Conservation (phyloP, 2,329 filamentous ascomycete genomes). For the Berkeleyomyces rouxiae region DNA sequence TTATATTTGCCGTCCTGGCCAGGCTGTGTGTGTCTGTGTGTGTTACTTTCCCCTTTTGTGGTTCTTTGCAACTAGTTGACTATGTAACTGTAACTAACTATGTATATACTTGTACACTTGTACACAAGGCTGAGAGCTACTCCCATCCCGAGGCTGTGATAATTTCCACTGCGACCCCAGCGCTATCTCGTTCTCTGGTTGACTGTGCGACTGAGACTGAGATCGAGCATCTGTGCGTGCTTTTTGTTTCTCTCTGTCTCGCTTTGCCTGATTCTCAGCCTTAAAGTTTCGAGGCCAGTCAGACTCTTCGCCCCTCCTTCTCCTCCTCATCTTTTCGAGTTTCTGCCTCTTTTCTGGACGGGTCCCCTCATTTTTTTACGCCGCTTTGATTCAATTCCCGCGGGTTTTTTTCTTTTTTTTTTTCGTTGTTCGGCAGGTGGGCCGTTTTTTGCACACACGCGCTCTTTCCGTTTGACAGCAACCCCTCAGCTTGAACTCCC, state of each 20-base stretch:
- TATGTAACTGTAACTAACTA: background rate
- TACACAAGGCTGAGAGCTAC: background rate
- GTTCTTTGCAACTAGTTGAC: background rate
- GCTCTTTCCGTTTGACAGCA: too few species aligned
- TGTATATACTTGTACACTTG: background rate
- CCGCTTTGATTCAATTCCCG: constrained; percentile 1
- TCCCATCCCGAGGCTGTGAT: background rate
- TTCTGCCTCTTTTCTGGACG: background rate
- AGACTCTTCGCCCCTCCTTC: background rate
- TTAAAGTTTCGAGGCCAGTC: background rate
- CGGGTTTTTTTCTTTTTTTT: background rate
- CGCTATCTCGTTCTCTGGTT: background rate
- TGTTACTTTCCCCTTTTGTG: background rate
- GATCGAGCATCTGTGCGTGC: too few species aligned
- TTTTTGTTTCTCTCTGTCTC: too few species aligned
- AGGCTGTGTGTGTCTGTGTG: background rate
- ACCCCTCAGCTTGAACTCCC: too few species aligned
- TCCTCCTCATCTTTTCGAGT: background rate
- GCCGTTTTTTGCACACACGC: too few species aligned
- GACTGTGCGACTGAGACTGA: background rate
- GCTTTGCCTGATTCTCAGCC: too few species aligned
- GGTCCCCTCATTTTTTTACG: background rate
- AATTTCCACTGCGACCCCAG: background rate
- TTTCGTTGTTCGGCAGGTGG: too few species aligned
- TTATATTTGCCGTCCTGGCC: too few species aligned